Base-by-base conservation (phyloP, 2,329 filamentous ascomycete species). In the Meredithiella fracta region DNA sequence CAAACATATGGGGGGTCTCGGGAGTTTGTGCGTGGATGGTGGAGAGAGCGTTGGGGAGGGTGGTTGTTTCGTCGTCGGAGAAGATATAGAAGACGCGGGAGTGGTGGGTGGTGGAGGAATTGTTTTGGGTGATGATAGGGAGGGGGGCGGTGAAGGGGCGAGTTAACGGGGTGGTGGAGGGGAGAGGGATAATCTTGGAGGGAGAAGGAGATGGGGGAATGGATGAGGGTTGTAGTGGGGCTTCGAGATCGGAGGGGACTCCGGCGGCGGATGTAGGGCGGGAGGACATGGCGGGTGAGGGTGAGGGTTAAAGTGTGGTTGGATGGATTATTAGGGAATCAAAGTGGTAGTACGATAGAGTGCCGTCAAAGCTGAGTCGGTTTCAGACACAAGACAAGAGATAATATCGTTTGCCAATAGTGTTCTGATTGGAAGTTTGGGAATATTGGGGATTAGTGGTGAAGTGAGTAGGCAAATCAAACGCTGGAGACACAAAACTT, bases 31-130 rank as follows among this genome's bases (percentile, higher is more conserved):
- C 82, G 38, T 80, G 75, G 23, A 51, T 6, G 25, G 22, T 38
- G 23, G 38, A 31, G 25, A 56, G 25, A 26, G 29, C 23, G 25
- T 34, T 47, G 1, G 85, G 85, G 38, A 94, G 73, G 47, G 85
- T 72, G 50, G 90, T 85, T 1, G 82, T 78, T 65, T 96, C 89
- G 68, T 97, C 92, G 67, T 97, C 90, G 62, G 80, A 79, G 71
- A 98, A 97, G 64, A 97, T 78, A 70, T 97, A 97, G 70, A 91
- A 88, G 1, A 95, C 81, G 1, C 91, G 92, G 11, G 57, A 54
- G 66, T 97, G 90, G 63, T 87, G 76, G 60, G 87, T 85, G 49
- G 86, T 79, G 7, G 79, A 82, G n/a, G 79, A 77, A 9, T 76
- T 70, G 67, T 95, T 89, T 64, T 86, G 81, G 61, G 96, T 75